A percentile compares a stretch with the other conserved stretches of the same genome.
These are phyloP conservation scores for Clavispora fructus DNA, from an alignment of 805 yeast genomes.

Conservation along the genomic window DNA sequence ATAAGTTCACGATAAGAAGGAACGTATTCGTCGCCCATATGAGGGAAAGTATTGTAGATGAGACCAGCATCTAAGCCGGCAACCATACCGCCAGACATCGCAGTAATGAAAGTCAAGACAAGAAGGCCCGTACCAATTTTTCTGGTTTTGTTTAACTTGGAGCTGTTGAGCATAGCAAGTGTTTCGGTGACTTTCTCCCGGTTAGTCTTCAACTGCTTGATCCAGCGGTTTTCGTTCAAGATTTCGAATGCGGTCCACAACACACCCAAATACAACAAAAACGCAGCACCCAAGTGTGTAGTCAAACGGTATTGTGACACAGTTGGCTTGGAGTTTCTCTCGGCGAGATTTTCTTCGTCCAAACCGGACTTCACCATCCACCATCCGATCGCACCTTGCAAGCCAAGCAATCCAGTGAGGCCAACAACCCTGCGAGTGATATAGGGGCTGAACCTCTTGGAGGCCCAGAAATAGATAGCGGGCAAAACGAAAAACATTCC, in stretches of 20 bases:
- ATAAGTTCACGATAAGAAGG: slow-evolving; percentile 78
- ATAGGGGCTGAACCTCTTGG: slow-evolving; percentile 59
- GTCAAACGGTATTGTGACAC: slow-evolving; percentile 94
- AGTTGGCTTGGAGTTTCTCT: slow-evolving; percentile 89
- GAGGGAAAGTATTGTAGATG: slow-evolving; percentile 93
- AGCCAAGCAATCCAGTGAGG: slow-evolving; percentile 71
- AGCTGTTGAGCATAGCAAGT: slow-evolving; percentile 56
- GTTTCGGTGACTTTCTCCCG: slow-evolving; percentile 53
- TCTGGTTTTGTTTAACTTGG: slow-evolving; percentile 55
- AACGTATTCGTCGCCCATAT: slow-evolving; percentile 76
- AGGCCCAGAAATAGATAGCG: slow-evolving; percentile 70
- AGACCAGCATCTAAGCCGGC: slow-evolving; percentile 98
- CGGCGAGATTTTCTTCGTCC: slow-evolving; percentile 70
- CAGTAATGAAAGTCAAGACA: slow-evolving; percentile 75
- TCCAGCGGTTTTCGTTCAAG: slow-evolving; percentile 64
- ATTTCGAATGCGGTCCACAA: slow-evolving; percentile 86
- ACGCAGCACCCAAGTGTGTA: slow-evolving; percentile 91
- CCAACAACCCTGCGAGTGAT: slow-evolving; percentile 66
- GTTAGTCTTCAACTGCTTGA: slow-evolving; percentile 36
- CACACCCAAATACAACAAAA: slow-evolving; percentile 81
- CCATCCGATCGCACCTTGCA: slow-evolving; percentile 98
- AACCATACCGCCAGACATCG: slow-evolving; percentile 96
- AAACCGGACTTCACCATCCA: slow-evolving; percentile 99
- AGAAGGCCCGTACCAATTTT: slow-evolving; percentile 51
- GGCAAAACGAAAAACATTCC: slow-evolving; percentile 83